Percentiles rank a stretch among this genome's conserved stretches.
Evolutionary conservation across 2,329 filamentous ascomycete genomes (phyloP).

Genomic region (Trichoderma simmonsii): DNA sequence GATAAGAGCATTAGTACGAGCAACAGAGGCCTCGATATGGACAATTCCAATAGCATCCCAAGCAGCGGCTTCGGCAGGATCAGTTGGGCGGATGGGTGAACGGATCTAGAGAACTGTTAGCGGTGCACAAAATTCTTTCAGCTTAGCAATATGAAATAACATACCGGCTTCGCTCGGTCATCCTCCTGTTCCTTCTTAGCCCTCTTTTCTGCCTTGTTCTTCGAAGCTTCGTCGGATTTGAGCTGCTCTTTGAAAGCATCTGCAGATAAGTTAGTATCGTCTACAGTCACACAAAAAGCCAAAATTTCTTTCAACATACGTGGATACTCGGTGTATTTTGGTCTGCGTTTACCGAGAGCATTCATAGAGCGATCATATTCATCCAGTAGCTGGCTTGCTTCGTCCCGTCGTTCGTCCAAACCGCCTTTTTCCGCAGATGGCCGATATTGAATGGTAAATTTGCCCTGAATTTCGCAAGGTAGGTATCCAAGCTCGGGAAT

Average conservation of each 20-base stretch:
- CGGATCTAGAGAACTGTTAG: slow-evolving; percentile 33
- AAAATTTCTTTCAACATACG: slow-evolving; percentile 26
- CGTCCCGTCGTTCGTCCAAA: slow-evolving; percentile 40
- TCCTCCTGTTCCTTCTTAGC: slow-evolving; percentile 43
- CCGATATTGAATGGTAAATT: slow-evolving; percentile 40
- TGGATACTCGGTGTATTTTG: slow-evolving; percentile 47
- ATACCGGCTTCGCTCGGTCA: slow-evolving; percentile 40
- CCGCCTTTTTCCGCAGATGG: slow-evolving; percentile 39
- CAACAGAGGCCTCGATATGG: slow-evolving; percentile 42
- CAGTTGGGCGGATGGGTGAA: slow-evolving; percentile 42
- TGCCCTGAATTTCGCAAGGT: slow-evolving; percentile 44
- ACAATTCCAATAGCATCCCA: slow-evolving; percentile 55
- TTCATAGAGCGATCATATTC: slow-evolving; percentile 43
- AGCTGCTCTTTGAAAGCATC: slow-evolving; percentile 47
- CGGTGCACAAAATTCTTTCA: background rate
- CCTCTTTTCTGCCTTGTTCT: slow-evolving; percentile 46
- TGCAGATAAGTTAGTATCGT: slow-evolving; percentile 17
- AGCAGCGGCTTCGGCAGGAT: slow-evolving; percentile 45
- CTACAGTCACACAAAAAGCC: background rate
- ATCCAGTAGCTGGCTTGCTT: slow-evolving; percentile 39
- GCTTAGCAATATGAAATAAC: slow-evolving; percentile 18
- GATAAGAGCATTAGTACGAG: slow-evolving; percentile 38
- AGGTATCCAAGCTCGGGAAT: slow-evolving; percentile 40
- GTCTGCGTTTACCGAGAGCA: slow-evolving; percentile 40
- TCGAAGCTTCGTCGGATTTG: slow-evolving; percentile 44